These are phyloP conservation scores for Solanum gandarillasii DNA, from an alignment of 257 asterid genomes.

Conservation along the genomic window DNA sequence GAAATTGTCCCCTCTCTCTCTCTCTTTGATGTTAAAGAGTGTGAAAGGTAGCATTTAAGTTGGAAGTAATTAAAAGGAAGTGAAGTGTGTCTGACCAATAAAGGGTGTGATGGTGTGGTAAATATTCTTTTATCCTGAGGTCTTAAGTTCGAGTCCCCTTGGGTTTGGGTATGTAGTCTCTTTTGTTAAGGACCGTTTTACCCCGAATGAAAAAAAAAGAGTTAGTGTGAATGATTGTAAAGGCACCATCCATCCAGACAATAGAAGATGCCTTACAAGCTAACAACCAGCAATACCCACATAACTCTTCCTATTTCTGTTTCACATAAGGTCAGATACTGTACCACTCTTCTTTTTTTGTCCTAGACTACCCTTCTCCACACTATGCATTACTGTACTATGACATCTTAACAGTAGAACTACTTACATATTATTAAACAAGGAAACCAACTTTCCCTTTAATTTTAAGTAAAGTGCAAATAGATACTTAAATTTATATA, in stretches of 20 bases:
- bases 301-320: background rate
- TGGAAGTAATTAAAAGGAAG: background rate
- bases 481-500: too few relatives aligned
- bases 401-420: background rate
- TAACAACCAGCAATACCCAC: background rate
- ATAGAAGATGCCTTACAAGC: constrained; percentile 2
- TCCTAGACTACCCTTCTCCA: background rate
- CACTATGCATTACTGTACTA: background rate
- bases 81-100: background rate
- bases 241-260: background rate
- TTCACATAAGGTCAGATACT: background rate
- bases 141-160: too few relatives aligned
- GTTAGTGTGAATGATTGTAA: background rate
- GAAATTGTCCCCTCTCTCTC: background rate
- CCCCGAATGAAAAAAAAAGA: too few relatives aligned
- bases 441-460: background rate
- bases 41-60: background rate
- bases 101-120: too few relatives aligned
- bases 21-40: background rate
- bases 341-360: background rate
- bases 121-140: too few relatives aligned
- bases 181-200: too few relatives aligned
- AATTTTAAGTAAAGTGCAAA: too few relatives aligned
- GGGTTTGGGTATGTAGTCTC: too few relatives aligned
- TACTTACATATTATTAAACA: background rate